phyloP scores from a whole-genome alignment of 164 flowering plant species.

The Sedum album region DNA sequence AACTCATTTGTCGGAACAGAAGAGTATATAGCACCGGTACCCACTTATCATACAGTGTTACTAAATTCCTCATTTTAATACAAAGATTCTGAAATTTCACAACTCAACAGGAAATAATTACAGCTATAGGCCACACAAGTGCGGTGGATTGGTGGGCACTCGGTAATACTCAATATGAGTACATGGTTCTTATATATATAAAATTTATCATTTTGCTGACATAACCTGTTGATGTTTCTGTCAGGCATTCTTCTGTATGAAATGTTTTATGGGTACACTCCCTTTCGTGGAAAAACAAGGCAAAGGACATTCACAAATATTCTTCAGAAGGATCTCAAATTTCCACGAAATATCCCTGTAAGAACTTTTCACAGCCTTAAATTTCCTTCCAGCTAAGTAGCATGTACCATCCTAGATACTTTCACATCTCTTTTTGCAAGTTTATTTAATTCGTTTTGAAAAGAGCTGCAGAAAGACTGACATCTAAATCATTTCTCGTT shows the following conservation, averaged over 20 bases:
- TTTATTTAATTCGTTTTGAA: no score
- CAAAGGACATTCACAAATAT: constrained; percentile 88
- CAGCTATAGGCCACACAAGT: constrained; percentile 93
- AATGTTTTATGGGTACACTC: constrained; percentile 93
- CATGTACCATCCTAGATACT: background rate
- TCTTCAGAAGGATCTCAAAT: constrained; percentile 82
- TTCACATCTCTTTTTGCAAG: background rate
- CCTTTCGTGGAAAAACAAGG: constrained; percentile 94
- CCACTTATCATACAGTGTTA: background rate
- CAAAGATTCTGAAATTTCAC: background rate
- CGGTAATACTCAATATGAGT: constrained; percentile 37
- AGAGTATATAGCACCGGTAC: constrained; percentile 96
- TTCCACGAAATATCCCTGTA: constrained; percentile 59
- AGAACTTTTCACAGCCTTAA: constrained; percentile 11
- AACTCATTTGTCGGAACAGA: constrained; percentile 99
- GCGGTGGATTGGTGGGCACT: constrained; percentile 99
- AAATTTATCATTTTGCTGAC: background rate
- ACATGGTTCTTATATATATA: background rate
- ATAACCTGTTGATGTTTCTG: background rate
- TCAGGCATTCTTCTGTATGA: constrained; percentile 89
- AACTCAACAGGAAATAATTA: constrained; percentile 72
- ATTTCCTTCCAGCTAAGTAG: background rate
- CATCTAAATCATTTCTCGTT: no score
- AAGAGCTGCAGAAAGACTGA: no score
- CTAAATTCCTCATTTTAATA: background rate